These are phyloP conservation scores for Coccomyxa subellipsoidea DNA, from an alignment of 163 green algal species.

Conservation along the genomic window DNA sequence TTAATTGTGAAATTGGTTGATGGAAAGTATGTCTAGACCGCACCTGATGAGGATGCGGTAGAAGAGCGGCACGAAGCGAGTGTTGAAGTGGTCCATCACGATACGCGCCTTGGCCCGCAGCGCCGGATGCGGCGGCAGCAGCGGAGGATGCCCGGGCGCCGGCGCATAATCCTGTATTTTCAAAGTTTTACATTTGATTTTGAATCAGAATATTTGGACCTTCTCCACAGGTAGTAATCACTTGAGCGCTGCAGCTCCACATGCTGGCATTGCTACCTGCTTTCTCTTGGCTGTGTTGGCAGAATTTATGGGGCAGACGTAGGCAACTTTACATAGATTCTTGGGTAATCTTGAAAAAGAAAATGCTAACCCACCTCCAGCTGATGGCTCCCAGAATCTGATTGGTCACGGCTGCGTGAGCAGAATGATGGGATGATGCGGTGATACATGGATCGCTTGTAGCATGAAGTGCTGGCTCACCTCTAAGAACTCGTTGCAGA, in stretches of 20 bases:
- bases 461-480: neutral
- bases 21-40: too few relatives aligned
- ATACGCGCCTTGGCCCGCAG: constrained; percentile 24
- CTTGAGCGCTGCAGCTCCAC: too few relatives aligned
- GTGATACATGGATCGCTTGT: neutral
- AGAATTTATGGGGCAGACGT: too few relatives aligned
- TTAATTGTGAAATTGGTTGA: too few relatives aligned
- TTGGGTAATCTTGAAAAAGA: too few relatives aligned
- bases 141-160: constrained; percentile 4
- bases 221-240: neutral
- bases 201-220: neutral
- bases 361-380: too few relatives aligned
- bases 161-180: constrained; percentile 6
- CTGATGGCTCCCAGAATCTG: too few relatives aligned
- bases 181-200: neutral
- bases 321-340: too few relatives aligned
- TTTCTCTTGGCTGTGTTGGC: too few relatives aligned
- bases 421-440: too few relatives aligned
- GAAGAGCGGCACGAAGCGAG: constrained; percentile 39
- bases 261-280: too few relatives aligned
- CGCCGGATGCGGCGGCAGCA: constrained; percentile 33
- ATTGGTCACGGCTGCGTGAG: too few relatives aligned
- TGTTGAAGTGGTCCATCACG: constrained; percentile 40
- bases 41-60: constrained; percentile 37
- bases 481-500: constrained; percentile 37